Conservation (phyloP, 1,284 basidiomycete genomes). For the Clitocybe nebularis region DNA sequence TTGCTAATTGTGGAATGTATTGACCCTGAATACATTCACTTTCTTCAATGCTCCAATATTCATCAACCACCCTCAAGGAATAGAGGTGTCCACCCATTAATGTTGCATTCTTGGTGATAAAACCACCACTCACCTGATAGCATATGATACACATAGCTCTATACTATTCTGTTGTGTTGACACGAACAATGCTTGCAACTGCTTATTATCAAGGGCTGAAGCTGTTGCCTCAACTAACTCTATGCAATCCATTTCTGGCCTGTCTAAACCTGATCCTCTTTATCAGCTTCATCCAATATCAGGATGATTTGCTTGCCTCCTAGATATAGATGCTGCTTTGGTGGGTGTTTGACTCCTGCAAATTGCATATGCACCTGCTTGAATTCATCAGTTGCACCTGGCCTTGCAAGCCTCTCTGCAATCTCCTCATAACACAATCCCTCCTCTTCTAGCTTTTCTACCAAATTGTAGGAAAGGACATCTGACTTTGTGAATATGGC, state of each 20-base stretch:
- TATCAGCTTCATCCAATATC: neutral
- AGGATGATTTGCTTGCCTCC: neutral
- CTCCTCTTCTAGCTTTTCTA: neutral
- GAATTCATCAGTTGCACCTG: neutral
- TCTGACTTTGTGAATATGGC: neutral
- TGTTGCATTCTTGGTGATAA: too few relatives aligned
- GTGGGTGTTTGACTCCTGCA: neutral
- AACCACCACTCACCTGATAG: conserved; percentile 1
- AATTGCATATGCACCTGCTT: neutral
- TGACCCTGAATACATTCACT: too few relatives aligned
- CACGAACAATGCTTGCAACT: conserved; percentile 4
- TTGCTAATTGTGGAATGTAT: too few relatives aligned
- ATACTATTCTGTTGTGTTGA: conserved; percentile 5
- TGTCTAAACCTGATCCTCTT: neutral
- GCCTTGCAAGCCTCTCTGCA: neutral
- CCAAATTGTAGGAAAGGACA: neutral
- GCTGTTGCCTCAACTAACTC: neutral
- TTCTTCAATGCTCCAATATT: too few relatives aligned
- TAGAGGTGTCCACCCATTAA: too few relatives aligned
- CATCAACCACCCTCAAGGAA: too few relatives aligned
- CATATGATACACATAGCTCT: conserved; percentile 7
- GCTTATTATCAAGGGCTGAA: neutral
- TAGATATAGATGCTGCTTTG: neutral
- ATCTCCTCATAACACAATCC: neutral
- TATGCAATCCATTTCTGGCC: neutral